A percentile compares a stretch with the other conserved stretches of the same genome.
These are phyloP conservation scores for Jasminum sambac DNA, from an alignment of 257 asterid species.

Conservation along the genomic window DNA sequence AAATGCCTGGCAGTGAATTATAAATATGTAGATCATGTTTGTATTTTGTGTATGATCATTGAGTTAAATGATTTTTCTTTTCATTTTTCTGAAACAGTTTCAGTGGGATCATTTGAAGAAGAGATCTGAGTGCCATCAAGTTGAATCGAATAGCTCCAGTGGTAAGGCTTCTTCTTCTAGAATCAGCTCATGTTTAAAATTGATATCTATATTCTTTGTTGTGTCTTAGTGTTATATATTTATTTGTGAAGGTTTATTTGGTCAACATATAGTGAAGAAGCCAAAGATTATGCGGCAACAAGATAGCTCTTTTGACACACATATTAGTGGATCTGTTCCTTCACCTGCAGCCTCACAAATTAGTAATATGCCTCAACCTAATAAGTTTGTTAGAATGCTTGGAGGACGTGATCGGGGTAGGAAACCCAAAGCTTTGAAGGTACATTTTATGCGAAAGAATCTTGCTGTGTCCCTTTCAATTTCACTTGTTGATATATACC, in stretches of 20 bases:
- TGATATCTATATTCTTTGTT: constrained; percentile 17
- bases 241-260: constrained; percentile 67
- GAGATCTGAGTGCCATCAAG: constrained; percentile 67
- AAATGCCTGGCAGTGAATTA: neutral
- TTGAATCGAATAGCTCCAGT: constrained; percentile 66
- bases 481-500: constrained; percentile 17
- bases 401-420: constrained; percentile 87
- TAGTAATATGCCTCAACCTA: constrained; percentile 81
- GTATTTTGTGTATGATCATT: constrained; percentile 1
- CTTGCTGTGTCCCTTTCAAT: constrained; percentile 15
- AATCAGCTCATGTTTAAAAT: constrained; percentile 23
- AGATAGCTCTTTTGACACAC: constrained; percentile 72
- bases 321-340: constrained; percentile 66
- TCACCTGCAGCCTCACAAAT: constrained; percentile 89
- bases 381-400: constrained; percentile 65
- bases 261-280: constrained; percentile 71
- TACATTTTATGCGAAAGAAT: constrained; percentile 32
- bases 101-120: constrained; percentile 64
- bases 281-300: constrained; percentile 71
- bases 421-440: constrained; percentile 78
- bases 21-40: neutral
- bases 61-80: constrained; percentile 17
- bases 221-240: constrained; percentile 22
- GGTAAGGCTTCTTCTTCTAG: constrained; percentile 41
- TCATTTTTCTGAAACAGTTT: constrained; percentile 40